Percentiles rank a stretch among this genome's conserved stretches.
These are phyloP conservation scores for Microcos paniculata DNA, from an alignment of 345 rosid genomes.

Conservation along the genomic window DNA sequence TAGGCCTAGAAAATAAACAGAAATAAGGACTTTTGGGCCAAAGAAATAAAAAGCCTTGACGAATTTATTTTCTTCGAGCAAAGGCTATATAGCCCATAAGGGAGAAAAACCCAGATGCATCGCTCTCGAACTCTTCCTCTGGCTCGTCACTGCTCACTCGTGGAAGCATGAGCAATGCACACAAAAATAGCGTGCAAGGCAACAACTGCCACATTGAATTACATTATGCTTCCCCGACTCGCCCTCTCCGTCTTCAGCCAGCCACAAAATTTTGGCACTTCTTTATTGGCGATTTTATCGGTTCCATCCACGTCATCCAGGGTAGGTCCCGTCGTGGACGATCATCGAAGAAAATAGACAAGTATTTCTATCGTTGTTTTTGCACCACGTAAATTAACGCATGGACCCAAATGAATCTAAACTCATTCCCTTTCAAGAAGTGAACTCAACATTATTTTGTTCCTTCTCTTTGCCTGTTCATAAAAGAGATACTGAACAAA, in stretches of 20 bases:
- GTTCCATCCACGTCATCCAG: slow-evolving; percentile 27
- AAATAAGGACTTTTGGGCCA: no score
- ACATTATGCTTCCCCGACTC: slow-evolving; percentile 13
- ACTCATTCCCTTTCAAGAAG: neutral
- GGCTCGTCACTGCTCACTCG: slow-evolving; percentile 29
- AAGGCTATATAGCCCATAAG: neutral
- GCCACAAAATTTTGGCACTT: slow-evolving; percentile 14
- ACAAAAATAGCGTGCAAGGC: slow-evolving; percentile 38
- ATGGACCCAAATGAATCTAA: slow-evolving; percentile 18
- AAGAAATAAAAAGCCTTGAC: no score
- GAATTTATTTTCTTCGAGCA: neutral
- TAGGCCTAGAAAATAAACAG: no score
- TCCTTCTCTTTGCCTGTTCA: slow-evolving; percentile 22
- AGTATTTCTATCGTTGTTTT: slow-evolving; percentile 21
- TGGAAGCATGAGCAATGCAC: slow-evolving; percentile 36
- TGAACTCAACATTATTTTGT: slow-evolving; percentile 3
- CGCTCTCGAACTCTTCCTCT: slow-evolving; percentile 4
- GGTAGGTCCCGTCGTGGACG: slow-evolving; percentile 3
- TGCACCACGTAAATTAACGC: slow-evolving; percentile 36
- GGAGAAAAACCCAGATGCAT: neutral
- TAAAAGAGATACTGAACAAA: neutral
- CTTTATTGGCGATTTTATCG: slow-evolving; percentile 1
- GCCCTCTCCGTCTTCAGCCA: slow-evolving; percentile 17
- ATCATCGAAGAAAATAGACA: neutral
- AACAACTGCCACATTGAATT: slow-evolving; percentile 29